Evolutionary conservation across 2,329 filamentous ascomycete genomes (phyloP).

Genomic region (Zalaria sp.): DNA sequence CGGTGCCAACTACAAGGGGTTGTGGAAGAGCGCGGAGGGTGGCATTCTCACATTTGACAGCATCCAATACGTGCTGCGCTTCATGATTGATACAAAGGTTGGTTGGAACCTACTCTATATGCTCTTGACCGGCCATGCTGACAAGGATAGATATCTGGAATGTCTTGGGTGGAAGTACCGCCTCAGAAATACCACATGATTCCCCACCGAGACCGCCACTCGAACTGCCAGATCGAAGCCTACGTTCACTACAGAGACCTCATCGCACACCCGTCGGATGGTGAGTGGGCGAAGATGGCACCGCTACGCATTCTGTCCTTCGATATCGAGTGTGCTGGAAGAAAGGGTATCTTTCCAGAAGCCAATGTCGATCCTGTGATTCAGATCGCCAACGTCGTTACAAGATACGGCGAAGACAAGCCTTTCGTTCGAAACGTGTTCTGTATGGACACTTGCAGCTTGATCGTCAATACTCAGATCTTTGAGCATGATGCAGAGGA

Average conservation of each 20-base stretch:
- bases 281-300: conserved; percentile 97
- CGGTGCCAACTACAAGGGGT: conserved; percentile 73
- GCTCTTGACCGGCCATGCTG: background rate
- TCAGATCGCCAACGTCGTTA: conserved; percentile 94
- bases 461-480: conserved; percentile 90
- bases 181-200: conserved; percentile 60
- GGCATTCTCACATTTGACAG: conserved; percentile 88
- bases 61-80: conserved; percentile 85
- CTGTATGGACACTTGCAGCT: conserved; percentile 78
- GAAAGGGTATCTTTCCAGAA: conserved; percentile 95
- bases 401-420: conserved; percentile 85
- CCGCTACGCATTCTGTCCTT: conserved; percentile 87
- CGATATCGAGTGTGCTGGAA: conserved; percentile 95
- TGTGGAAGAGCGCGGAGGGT: conserved; percentile 61
- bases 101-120: conserved; percentile 5
- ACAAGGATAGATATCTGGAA: conserved; percentile 57
- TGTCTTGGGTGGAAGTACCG: conserved; percentile 92
- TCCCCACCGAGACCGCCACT: conserved; percentile 53
- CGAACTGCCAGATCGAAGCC: conserved; percentile 94
- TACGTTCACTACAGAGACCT: conserved; percentile 69
- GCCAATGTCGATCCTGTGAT: conserved; percentile 86
- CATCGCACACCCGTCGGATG: conserved; percentile 74
- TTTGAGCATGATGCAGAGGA: conserved; percentile 69
- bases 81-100: conserved; percentile 95
- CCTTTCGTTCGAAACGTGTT: conserved; percentile 96